phyloP scores from a whole-genome alignment of 2,329 filamentous ascomycete species.

The Neofusicoccum kwambonambiense region DNA sequence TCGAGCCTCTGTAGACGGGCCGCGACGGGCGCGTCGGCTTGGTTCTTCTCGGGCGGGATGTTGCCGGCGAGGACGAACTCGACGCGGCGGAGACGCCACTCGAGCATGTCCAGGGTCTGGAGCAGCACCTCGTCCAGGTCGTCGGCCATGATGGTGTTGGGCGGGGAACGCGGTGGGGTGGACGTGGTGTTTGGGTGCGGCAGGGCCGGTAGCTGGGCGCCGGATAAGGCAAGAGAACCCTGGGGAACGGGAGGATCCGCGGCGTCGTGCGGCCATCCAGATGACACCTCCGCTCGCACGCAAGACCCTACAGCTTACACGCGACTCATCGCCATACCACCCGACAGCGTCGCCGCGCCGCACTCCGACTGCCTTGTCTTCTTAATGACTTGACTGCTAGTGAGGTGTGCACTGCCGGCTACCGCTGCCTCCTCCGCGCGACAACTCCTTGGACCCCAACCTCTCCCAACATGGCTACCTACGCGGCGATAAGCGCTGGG shows the following conservation, averaged over 20 bases:
- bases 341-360: neutral
- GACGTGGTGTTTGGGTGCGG: neutral
- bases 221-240: constrained; percentile 12
- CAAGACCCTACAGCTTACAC: neutral
- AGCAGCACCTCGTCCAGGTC: constrained; percentile 40
- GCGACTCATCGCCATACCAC: neutral
- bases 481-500: constrained; percentile 44
- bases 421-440: neutral
- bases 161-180: neutral
- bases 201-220: neutral
- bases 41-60: constrained; percentile 24
- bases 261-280: neutral
- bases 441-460: constrained; percentile 1
- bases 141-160: constrained; percentile 23
- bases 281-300: constrained; percentile 18
- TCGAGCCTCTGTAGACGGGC: constrained; percentile 40
- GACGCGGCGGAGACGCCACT: constrained; percentile 45
- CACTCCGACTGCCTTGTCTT: neutral
- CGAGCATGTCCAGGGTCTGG: constrained; percentile 44
- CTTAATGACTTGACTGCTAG: constrained; percentile 11
- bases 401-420: constrained; percentile 10
- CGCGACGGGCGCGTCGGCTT: constrained; percentile 28
- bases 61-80: constrained; percentile 44
- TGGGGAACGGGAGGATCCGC: constrained; percentile 9
- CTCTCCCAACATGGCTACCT: constrained; percentile 42